Evolutionary conservation across 257 asterid genomes (phyloP).

Genomic region (Henckelia pumila): DNA sequence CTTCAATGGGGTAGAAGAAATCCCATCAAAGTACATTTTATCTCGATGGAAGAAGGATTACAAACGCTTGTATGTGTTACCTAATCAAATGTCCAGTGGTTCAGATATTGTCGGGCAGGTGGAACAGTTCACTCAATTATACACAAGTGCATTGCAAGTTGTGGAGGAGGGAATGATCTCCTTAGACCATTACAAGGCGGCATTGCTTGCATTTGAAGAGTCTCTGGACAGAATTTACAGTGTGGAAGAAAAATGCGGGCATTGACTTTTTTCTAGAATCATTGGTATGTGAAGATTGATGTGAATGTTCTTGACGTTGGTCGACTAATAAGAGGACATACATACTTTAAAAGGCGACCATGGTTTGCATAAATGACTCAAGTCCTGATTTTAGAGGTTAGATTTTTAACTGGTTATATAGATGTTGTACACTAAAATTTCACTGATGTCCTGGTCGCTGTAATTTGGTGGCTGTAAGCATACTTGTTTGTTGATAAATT

Average conservation of each 20-base stretch:
- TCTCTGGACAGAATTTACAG: slow-evolving; percentile 58
- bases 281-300: not conserved
- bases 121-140: slow-evolving; percentile 51
- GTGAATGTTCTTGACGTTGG: not conserved
- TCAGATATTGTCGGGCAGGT: slow-evolving; percentile 35
- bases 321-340: not conserved
- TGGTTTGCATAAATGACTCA: not conserved
- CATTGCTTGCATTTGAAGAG: slow-evolving; percentile 56
- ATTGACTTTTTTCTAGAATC: not conserved
- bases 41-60: slow-evolving; percentile 75
- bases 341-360: not conserved
- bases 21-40: slow-evolving; percentile 64
- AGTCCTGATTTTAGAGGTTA: not conserved
- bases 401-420: not conserved
- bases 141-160: slow-evolving; percentile 67
- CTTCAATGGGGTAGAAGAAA: slow-evolving; percentile 73
- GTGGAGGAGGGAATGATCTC: slow-evolving; percentile 83
- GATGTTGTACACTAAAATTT: not conserved
- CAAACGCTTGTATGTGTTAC: slow-evolving; percentile 39
- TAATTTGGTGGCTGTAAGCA: not conserved
- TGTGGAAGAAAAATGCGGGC: slow-evolving; percentile 29
- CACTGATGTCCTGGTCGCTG: not conserved
- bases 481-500: not conserved
- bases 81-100: slow-evolving; percentile 28
- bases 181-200: slow-evolving; percentile 65